Evolutionary conservation across 75 land plant species (phyloP).

Genomic region (Selaginella tamariscina): DNA sequence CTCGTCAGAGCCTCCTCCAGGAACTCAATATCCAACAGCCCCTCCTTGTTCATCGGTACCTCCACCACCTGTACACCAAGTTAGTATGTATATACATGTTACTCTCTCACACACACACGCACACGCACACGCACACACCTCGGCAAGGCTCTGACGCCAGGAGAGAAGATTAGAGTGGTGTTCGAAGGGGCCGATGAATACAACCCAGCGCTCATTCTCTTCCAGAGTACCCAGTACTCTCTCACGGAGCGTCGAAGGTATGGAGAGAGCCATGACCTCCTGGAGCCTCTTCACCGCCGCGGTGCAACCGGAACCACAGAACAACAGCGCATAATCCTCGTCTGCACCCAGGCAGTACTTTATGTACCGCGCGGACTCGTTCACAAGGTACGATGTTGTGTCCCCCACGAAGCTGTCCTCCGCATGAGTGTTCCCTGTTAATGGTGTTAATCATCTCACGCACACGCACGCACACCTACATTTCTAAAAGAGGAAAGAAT

Average conservation of each 20-base stretch:
- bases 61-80: slow-evolving; percentile 43
- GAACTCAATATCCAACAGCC: slow-evolving; percentile 36
- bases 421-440: slow-evolving; percentile 63
- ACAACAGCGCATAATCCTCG: slow-evolving; percentile 43
- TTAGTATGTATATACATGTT: background rate
- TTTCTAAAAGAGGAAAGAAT: background rate
- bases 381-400: slow-evolving; percentile 30
- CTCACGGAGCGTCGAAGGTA: slow-evolving; percentile 35
- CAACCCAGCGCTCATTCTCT: slow-evolving; percentile 54
- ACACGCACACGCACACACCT: too few relatives aligned
- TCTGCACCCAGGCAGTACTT: slow-evolving; percentile 42
- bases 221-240: slow-evolving; percentile 19
- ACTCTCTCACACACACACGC: background rate
- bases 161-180: slow-evolving; percentile 74
- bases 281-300: slow-evolving; percentile 65
- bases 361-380: slow-evolving; percentile 41
- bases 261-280: slow-evolving; percentile 54
- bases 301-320: slow-evolving; percentile 64
- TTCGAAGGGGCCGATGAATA: slow-evolving; percentile 67
- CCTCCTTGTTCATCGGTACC: slow-evolving; percentile 40
- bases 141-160: slow-evolving; percentile 65
- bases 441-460: too few relatives aligned
- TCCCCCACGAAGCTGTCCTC: slow-evolving; percentile 53
- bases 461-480: too few relatives aligned
- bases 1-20: slow-evolving; percentile 21